Evolutionary conservation across 208 protist species (phyloP), one percentile per base, ranked within the genome.

Genomic region (Wallacemonas sp.): DNA sequence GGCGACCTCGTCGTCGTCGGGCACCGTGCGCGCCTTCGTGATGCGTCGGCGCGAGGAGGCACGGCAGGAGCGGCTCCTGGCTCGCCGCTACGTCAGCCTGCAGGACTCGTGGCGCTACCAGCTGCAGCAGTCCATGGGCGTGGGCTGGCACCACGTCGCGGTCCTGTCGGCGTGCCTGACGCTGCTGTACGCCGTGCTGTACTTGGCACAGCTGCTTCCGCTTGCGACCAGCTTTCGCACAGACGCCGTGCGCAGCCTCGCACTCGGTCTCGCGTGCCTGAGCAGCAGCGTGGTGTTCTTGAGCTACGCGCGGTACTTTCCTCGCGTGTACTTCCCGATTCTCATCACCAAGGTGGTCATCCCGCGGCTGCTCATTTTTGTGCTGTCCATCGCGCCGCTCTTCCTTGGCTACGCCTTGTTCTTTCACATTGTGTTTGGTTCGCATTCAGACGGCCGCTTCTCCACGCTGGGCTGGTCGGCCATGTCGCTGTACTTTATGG

Each of bases 241-340:
- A 55, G 49, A 78, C 29, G 65, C 55, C 26, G 57, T 68, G 63
- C 66, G 74, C 26, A 74, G 62, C 41, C 73, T 85, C 5, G n/a
- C 76, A 1, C 69, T 81, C 17, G 78, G 82, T 1, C 32, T 81
- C 0, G 60, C 76, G 11, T 70, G 66, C 24, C 69, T 88, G 2
- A 56, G 71, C 63, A 67, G 76, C 29, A 76, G 55, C 38, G 43
- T 85, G 46, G 61, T 72, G 61, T 44, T 88, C 63, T 61, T 83
- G 12, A 78, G 74, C 47, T 81, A 88, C 65, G 43, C 76, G 27
- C 78, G 78, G 24, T 88, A 81, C 70, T 88, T 83, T 44, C 82
- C 82, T 0, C 55, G 67, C 1, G 32, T 81, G 44, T 85, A 81
- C 68, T 83, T 85, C 41, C 72, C 72, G 14, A 68, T 85, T 17